Percentiles rank a stretch among this genome's conserved stretches.
phyloP scores from a whole-genome alignment of 257 asterid genomes.

The Nicotiana noctiflora region DNA sequence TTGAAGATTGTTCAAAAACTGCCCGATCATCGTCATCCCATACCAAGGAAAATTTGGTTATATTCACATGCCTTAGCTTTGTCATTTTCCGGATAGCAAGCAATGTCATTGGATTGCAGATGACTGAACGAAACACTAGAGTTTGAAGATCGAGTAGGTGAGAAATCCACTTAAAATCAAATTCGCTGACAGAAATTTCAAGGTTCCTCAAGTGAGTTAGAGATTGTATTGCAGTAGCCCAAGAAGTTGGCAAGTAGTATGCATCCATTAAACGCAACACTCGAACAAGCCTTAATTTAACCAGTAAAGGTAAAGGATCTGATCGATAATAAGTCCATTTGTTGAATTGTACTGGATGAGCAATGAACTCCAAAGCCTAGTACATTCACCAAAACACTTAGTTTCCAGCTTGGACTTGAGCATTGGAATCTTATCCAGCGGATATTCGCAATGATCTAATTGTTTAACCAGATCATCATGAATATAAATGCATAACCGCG shows the following conservation, averaged over 20 bases:
- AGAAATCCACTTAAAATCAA: neutral
- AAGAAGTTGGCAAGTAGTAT: neutral
- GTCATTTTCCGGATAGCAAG: neutral
- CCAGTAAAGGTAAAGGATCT: neutral
- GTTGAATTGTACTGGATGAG: neutral
- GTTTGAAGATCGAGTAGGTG: neutral
- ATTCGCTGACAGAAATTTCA: accelerated
- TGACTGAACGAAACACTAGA: neutral
- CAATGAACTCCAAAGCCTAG: neutral
- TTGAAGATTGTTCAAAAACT: neutral
- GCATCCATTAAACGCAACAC: neutral
- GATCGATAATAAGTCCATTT: neutral
- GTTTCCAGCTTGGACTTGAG: neutral
- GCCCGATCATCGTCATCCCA: neutral
- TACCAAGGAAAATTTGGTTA: accelerated
- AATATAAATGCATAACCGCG: neutral
- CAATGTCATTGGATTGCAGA: neutral
- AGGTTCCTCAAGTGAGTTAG: neutral
- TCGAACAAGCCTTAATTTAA: neutral
- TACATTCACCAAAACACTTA: neutral
- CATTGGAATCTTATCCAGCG: neutral
- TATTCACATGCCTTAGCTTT: neutral
- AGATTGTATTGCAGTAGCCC: neutral
- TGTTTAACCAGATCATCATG: neutral
- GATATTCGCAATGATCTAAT: neutral